phyloP scores from a whole-genome alignment of 1,284 basidiomycete species.

The Pseudozyma sp. region DNA sequence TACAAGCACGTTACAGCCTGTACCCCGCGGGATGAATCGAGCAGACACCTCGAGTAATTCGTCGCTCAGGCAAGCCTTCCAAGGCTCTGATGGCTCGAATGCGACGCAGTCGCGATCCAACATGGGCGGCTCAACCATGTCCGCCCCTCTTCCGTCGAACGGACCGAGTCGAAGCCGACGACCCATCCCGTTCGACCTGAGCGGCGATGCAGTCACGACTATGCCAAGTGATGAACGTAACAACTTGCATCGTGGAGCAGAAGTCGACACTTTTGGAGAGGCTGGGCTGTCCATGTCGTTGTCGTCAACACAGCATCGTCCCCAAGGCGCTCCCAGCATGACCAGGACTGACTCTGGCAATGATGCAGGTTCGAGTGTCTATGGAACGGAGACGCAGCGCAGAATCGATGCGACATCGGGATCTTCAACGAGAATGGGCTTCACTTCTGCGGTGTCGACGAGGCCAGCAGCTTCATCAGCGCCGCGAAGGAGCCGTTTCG shows the following conservation, averaged over 20 bases:
- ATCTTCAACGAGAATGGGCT: conserved; percentile 4
- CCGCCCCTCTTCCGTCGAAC: conserved; percentile 3
- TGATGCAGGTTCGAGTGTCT: background rate
- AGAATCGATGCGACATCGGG: background rate
- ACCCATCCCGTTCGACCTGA: conserved; percentile 27
- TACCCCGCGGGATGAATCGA: conserved; percentile 24
- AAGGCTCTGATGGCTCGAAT: conserved; percentile 17
- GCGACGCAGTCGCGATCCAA: conserved; percentile 20
- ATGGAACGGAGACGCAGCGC: background rate
- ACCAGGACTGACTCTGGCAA: conserved; percentile 1
- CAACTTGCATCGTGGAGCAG: background rate
- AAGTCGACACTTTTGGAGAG: background rate
- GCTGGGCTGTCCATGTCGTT: background rate
- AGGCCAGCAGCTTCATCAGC: conserved; percentile 6
- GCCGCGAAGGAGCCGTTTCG: conserved; percentile 38
- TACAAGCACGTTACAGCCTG: conserved; percentile 44
- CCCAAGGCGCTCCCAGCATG: background rate
- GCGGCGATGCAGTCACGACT: background rate
- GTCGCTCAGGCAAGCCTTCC: conserved; percentile 35
- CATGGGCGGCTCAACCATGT: background rate
- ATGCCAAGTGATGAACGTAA: background rate
- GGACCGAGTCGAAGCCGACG: conserved; percentile 13
- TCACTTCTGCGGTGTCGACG: conserved; percentile 21
- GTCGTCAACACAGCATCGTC: too few species aligned
- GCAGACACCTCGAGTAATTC: conserved; percentile 42